Evolutionary conservation across 495 filamentous ascomycete species (phyloP).

Genomic region (Penicillium arizonense): DNA sequence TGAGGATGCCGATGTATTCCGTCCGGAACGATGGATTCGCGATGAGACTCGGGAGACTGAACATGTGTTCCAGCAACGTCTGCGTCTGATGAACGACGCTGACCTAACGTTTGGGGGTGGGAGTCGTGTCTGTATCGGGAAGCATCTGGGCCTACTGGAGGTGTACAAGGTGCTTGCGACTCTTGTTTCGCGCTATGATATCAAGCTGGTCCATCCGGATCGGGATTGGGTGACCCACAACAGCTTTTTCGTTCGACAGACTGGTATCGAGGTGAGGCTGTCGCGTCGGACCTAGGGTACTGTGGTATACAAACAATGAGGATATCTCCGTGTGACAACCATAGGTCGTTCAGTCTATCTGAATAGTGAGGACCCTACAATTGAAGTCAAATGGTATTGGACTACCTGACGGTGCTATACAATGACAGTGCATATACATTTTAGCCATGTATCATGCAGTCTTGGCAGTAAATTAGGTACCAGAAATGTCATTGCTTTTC

Average conservation of each 20-base stretch:
- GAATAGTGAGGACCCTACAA: no score
- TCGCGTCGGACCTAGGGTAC: conserved; percentile 4
- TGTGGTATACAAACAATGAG: no score
- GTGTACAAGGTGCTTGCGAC: conserved; percentile 56
- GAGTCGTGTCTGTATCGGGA: conserved; percentile 53
- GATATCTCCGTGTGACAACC: no score
- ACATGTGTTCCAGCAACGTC: conserved; percentile 49
- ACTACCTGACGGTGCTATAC: no score
- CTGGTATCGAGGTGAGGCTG: conserved; percentile 33
- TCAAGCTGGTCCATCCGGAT: conserved; percentile 46
- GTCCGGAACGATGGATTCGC: conserved; percentile 67
- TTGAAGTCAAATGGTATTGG: no score
- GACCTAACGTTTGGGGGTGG: conserved; percentile 53
- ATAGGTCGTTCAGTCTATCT: no score
- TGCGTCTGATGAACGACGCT: conserved; percentile 25
- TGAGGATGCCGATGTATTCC: conserved; percentile 57
- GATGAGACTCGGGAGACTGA: conserved; percentile 38
- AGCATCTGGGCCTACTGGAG: conserved; percentile 54
- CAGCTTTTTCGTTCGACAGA: conserved; percentile 55
- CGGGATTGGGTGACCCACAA: conserved; percentile 45
- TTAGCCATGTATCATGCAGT: no score
- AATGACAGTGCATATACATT: no score
- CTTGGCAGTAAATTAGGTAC: no score
- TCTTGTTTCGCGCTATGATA: conserved; percentile 49
- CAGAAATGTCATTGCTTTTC: no score